These are phyloP conservation scores for Microcera coccophila DNA, from an alignment of 2,329 filamentous ascomycete species.

Conservation along the genomic window DNA sequence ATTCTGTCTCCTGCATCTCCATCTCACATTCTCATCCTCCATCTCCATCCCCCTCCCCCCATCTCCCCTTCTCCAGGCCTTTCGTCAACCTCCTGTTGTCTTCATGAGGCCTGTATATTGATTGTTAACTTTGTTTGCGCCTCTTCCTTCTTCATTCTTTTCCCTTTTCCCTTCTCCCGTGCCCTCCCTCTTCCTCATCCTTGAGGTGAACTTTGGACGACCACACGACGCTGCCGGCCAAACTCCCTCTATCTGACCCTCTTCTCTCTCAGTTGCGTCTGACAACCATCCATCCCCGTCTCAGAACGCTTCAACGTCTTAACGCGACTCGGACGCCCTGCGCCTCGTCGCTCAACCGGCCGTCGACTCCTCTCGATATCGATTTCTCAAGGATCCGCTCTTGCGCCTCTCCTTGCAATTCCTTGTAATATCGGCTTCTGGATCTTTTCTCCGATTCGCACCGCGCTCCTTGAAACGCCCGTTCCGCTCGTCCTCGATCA, in stretches of 20 bases:
- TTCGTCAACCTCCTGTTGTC: slow-evolving; percentile 14
- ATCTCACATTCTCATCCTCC: slow-evolving; percentile 21
- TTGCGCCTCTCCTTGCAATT: slow-evolving; percentile 20
- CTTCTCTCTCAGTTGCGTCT: background rate
- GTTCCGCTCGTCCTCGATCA: slow-evolving; percentile 21
- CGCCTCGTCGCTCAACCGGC: slow-evolving; percentile 8
- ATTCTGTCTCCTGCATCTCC: slow-evolving; percentile 3
- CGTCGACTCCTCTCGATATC: slow-evolving; percentile 17
- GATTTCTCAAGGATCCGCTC: slow-evolving; percentile 5
- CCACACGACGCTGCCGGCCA: background rate
- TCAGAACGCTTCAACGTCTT: background rate
- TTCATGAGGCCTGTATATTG: slow-evolving; percentile 38
- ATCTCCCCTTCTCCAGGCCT: slow-evolving; percentile 29
- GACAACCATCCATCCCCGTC: background rate
- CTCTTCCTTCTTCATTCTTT: slow-evolving; percentile 15
- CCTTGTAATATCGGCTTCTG: slow-evolving; percentile 36
- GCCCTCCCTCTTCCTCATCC: background rate
- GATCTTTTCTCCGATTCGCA: slow-evolving; percentile 25
- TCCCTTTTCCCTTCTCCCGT: slow-evolving; percentile 10
- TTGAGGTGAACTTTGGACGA: slow-evolving; percentile 12
- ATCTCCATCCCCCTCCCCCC: slow-evolving; percentile 21
- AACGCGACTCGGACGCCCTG: background rate
- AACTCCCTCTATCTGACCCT: background rate
- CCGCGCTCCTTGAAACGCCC: slow-evolving; percentile 24
- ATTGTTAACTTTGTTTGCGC: slow-evolving; percentile 32